Evolutionary conservation across 108 stramenopile genomes (phyloP).

Genomic region (Nitzschia inconspicua): DNA sequence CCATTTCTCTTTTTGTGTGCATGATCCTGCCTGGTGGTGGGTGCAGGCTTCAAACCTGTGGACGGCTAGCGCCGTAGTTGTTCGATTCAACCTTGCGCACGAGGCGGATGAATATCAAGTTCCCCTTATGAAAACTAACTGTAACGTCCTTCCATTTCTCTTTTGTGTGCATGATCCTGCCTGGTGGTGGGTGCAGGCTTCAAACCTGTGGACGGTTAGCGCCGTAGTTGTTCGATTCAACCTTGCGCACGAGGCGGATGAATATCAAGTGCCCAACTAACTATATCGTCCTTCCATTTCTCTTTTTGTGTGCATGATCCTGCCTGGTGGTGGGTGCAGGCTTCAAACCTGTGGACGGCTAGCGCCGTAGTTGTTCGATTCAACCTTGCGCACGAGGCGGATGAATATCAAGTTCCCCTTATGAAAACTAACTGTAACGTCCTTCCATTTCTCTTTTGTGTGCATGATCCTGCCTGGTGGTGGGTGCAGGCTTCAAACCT

Average conservation of each 20-base stretch:
- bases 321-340: conserved; percentile 82
- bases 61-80: conserved; percentile 81
- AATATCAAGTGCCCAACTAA: too few relatives aligned
- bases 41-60: conserved; percentile 84
- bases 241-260: conserved; percentile 72
- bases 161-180: conserved; percentile 76
- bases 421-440: too few relatives aligned
- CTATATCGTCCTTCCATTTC: background rate
- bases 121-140: too few relatives aligned
- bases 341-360: conserved; percentile 85
- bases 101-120: conserved; percentile 17
- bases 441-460: conserved; percentile 54
- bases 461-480: conserved; percentile 86
- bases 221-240: conserved; percentile 87
- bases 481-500: conserved; percentile 89
- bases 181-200: conserved; percentile 85
- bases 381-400: conserved; percentile 79
- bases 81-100: conserved; percentile 91
- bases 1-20: conserved; percentile 4
- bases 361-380: conserved; percentile 86
- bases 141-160: too few relatives aligned
- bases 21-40: conserved; percentile 85
- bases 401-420: too few relatives aligned
- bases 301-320: conserved; percentile 70
- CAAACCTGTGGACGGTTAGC: conserved; percentile 81